These are phyloP conservation scores for Cercospora sp. DNA, from an alignment of 2,329 filamentous ascomycete genomes.

Conservation along the genomic window DNA sequence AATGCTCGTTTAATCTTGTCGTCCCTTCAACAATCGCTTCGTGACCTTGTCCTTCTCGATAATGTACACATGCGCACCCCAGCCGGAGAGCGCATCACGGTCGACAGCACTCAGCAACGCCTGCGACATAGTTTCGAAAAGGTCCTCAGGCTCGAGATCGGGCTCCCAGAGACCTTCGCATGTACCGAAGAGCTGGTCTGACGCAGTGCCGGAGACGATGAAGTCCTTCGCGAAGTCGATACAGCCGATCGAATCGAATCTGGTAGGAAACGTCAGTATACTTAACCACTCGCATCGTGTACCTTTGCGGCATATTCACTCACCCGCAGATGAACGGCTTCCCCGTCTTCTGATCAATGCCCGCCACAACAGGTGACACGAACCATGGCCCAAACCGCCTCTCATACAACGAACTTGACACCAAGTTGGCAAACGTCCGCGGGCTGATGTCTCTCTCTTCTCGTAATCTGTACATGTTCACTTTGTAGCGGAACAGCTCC, in stretches of 20 bases:
- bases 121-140: slow-evolving; percentile 98
- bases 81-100: slow-evolving; percentile 92
- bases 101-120: slow-evolving; percentile 93
- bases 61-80: slow-evolving; percentile 98
- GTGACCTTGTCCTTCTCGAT: slow-evolving; percentile 99
- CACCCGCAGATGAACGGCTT: slow-evolving; percentile 93
- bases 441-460: slow-evolving; percentile 97
- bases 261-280: slow-evolving; percentile 15
- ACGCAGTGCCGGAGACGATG: slow-evolving; percentile 93
- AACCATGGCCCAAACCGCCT: slow-evolving; percentile 95
- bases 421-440: slow-evolving; percentile 93
- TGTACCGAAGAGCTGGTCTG: slow-evolving; percentile 97
- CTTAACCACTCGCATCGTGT: neutral
- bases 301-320: slow-evolving; percentile 7
- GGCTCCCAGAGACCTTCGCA: slow-evolving; percentile 98
- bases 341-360: slow-evolving; percentile 88
- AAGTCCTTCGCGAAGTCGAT: slow-evolving; percentile 99
- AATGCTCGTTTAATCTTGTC: slow-evolving; percentile 67
- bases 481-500: slow-evolving; percentile 98
- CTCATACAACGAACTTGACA: slow-evolving; percentile 89
- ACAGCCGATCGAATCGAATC: slow-evolving; percentile 96
- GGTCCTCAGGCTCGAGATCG: slow-evolving; percentile 87
- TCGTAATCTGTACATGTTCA: slow-evolving; percentile 98
- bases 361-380: slow-evolving; percentile 89
- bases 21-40: slow-evolving; percentile 95